Conservation (phyloP, 441 rosid genomes). For the Bocquillonia castaneifolia region DNA sequence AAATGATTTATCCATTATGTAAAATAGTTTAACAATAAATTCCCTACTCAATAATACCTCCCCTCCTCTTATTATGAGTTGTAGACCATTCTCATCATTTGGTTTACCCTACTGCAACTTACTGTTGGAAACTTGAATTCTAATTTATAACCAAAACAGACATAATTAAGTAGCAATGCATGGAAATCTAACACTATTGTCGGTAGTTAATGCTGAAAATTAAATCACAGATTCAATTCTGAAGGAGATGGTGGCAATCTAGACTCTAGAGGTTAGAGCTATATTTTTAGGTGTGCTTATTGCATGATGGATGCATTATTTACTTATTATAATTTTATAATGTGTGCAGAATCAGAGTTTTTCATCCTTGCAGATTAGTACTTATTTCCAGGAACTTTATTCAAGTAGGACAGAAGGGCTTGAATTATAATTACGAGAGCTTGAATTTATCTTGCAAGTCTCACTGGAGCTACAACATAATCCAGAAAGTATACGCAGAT, state of each 20-base stretch:
- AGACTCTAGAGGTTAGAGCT: neutral
- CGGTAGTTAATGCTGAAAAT: neutral
- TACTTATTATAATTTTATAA: neutral
- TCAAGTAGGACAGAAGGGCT: neutral
- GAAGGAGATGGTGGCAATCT: neutral
- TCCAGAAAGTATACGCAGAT: neutral
- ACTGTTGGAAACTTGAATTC: too few species aligned
- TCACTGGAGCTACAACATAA: neutral
- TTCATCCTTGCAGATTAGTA: neutral
- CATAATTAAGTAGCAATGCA: neutral
- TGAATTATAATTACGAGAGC: neutral
- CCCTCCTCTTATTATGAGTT: too few species aligned
- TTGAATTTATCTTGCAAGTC: conserved; percentile 6
- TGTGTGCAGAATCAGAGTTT: neutral
- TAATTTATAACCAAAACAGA: too few species aligned
- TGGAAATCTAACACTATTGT: too few species aligned
- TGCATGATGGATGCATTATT: neutral
- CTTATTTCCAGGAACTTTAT: conserved; percentile 8
- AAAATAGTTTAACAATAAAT: too few species aligned
- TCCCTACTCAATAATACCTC: too few species aligned
- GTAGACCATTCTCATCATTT: too few species aligned
- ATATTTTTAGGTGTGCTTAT: neutral
- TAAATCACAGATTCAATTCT: too few species aligned
- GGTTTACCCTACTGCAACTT: too few species aligned
- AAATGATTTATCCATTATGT: neutral